Conservation (phyloP, 768 basidiomycete genomes). For the Tricholoma furcatifolium region DNA sequence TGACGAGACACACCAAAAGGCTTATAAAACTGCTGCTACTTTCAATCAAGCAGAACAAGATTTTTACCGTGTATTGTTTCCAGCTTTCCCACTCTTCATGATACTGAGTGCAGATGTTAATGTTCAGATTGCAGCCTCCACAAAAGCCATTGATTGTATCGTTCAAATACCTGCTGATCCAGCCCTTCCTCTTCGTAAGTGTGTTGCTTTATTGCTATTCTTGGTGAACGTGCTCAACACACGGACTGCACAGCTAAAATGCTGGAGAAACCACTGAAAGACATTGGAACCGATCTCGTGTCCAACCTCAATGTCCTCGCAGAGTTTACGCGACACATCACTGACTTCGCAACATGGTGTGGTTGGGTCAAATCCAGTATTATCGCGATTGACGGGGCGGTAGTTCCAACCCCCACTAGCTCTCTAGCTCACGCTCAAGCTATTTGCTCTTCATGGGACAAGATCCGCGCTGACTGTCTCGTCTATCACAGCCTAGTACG, state of each 20-base stretch:
- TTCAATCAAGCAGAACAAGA: constrained; percentile 36
- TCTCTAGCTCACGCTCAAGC: neutral
- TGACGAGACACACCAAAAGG: constrained; percentile 24
- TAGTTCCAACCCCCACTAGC: constrained; percentile 6
- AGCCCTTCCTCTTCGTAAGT: constrained; percentile 31
- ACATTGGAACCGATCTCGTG: constrained; percentile 36
- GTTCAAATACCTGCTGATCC: constrained; percentile 36
- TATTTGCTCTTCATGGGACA: constrained; percentile 11
- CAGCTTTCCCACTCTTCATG: neutral
- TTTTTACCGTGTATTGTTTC: constrained; percentile 32
- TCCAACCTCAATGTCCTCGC: constrained; percentile 35
- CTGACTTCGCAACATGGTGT: constrained; percentile 32
- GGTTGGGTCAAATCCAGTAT: constrained; percentile 22
- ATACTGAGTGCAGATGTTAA: neutral
- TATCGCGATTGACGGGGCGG: constrained; percentile 5
- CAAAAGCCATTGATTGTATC: constrained; percentile 31
- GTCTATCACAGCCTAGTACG: constrained; percentile 17
- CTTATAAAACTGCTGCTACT: constrained; percentile 22
- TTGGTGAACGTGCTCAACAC: neutral
- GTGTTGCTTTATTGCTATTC: neutral
- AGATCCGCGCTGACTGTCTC: constrained; percentile 11
- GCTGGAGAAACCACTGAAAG: constrained; percentile 32
- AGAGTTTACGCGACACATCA: constrained; percentile 27
- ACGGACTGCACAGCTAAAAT: constrained; percentile 22
- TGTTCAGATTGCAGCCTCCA: constrained; percentile 35